A percentile compares a stretch with the other conserved stretches of the same genome.
These are phyloP conservation scores for Tolypocladium paradoxum DNA, from an alignment of 2,329 filamentous ascomycete genomes.

Conservation along the genomic window DNA sequence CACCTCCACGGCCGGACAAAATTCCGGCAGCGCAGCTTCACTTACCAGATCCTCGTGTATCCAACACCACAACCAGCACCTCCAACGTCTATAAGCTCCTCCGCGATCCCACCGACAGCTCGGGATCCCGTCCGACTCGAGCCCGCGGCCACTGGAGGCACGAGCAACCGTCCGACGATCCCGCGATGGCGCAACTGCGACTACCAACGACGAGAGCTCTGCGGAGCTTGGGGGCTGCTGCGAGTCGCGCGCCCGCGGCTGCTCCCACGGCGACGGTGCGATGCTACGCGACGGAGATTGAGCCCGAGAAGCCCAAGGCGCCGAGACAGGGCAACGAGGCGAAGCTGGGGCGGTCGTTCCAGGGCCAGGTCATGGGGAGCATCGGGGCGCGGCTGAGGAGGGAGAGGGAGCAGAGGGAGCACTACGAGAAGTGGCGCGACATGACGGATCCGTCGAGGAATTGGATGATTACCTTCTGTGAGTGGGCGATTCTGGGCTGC, in stretches of 20 bases:
- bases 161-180: neutral
- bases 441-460: conserved; percentile 31
- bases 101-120: neutral
- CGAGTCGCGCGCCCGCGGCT: conserved; percentile 9
- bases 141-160: neutral
- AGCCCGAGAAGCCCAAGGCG: conserved; percentile 21
- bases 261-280: conserved; percentile 10
- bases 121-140: neutral
- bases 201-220: conserved; percentile 20
- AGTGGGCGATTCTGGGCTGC: conserved; percentile 8
- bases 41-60: neutral
- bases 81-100: neutral
- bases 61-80: neutral
- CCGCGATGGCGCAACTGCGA: conserved; percentile 21
- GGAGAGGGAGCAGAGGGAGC: conserved; percentile 43
- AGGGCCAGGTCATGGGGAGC: conserved; percentile 50
- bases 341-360: conserved; percentile 34
- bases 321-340: conserved; percentile 23
- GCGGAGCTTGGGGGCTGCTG: conserved; percentile 12
- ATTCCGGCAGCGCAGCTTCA: neutral
- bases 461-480: conserved; percentile 45
- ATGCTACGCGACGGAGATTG: conserved; percentile 24
- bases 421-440: conserved; percentile 32
- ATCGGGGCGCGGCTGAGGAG: conserved; percentile 42
- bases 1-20: neutral